These are phyloP conservation scores for Penicillium sp. DNA, from an alignment of 2,329 filamentous ascomycete genomes.

Conservation along the genomic window DNA sequence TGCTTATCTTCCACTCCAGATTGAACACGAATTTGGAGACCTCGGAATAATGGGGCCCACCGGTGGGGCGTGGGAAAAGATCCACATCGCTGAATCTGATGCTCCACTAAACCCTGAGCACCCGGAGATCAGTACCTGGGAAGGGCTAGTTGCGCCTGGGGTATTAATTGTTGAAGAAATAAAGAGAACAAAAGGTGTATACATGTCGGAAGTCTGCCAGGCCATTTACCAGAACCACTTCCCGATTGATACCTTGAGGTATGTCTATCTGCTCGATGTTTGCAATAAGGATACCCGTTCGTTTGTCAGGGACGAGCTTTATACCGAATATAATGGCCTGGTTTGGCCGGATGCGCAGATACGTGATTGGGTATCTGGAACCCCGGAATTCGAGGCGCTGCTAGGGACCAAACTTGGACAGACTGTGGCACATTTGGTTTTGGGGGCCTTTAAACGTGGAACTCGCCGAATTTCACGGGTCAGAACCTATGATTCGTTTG, in stretches of 20 bases:
- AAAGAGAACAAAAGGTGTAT: neutral
- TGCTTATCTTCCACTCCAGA: neutral
- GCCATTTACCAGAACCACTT: neutral
- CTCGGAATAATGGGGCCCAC: neutral
- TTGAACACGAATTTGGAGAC: neutral
- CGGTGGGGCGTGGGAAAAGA: neutral
- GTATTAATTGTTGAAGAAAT: neutral
- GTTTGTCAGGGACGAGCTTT: neutral
- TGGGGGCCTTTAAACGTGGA: slow-evolving; percentile 4
- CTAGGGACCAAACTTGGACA: slow-evolving; percentile 6
- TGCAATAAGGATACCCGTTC: neutral
- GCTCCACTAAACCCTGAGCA: neutral
- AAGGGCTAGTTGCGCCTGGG: neutral
- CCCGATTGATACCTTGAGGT: neutral
- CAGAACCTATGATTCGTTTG: neutral
- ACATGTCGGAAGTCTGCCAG: neutral
- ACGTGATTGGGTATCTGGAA: slow-evolving; percentile 2
- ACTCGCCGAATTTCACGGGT: slow-evolving; percentile 2
- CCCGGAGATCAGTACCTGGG: neutral
- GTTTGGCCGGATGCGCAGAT: neutral
- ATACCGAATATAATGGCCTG: neutral
- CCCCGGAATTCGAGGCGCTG: slow-evolving; percentile 1
- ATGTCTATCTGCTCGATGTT: neutral
- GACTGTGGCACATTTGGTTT: neutral
- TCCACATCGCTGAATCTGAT: neutral